Conservation (phyloP, 2,329 filamentous ascomycete genomes). For the Colletotrichum navitas region DNA sequence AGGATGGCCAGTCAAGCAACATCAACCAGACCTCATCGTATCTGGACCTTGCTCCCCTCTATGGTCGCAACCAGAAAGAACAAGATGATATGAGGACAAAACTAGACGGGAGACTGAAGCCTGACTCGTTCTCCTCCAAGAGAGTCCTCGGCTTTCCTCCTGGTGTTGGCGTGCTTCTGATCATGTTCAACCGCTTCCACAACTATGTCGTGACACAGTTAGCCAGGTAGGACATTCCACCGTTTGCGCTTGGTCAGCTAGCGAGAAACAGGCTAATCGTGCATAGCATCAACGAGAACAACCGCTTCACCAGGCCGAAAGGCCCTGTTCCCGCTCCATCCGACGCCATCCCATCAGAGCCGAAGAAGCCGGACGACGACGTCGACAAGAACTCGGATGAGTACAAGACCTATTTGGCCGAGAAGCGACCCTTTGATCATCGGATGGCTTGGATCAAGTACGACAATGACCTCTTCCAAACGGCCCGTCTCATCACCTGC, state of each 20-base stretch:
- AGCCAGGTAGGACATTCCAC: conserved; percentile 28
- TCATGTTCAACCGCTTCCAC: conserved; percentile 63
- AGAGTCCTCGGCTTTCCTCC: conserved; percentile 64
- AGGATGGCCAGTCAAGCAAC: conserved; percentile 48
- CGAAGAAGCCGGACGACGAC: conserved; percentile 44
- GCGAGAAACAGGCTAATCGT: conserved; percentile 39
- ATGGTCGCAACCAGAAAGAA: conserved; percentile 64
- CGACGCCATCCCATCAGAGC: conserved; percentile 26
- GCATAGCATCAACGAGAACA: conserved; percentile 56
- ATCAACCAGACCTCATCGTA: conserved; percentile 58
- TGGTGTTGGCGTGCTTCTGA: conserved; percentile 63
- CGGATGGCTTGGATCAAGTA: conserved; percentile 50
- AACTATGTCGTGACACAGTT: conserved; percentile 45
- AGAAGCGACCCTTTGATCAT: background rate
- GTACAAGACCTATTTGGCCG: background rate
- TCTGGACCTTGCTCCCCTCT: conserved; percentile 62
- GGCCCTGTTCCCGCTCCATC: background rate
- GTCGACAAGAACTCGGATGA: conserved; percentile 2
- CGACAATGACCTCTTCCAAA: conserved; percentile 57
- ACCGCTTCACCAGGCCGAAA: conserved; percentile 49
- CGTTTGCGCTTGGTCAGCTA: background rate
- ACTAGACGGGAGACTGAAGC: conserved; percentile 64
- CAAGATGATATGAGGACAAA: conserved; percentile 63
- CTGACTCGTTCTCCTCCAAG: conserved; percentile 66
- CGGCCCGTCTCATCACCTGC: conserved; percentile 60